A percentile compares a stretch with the other conserved stretches of the same genome.
phyloP scores from a whole-genome alignment of 306 rosid genomes.

The Echinosophora koreensis region DNA sequence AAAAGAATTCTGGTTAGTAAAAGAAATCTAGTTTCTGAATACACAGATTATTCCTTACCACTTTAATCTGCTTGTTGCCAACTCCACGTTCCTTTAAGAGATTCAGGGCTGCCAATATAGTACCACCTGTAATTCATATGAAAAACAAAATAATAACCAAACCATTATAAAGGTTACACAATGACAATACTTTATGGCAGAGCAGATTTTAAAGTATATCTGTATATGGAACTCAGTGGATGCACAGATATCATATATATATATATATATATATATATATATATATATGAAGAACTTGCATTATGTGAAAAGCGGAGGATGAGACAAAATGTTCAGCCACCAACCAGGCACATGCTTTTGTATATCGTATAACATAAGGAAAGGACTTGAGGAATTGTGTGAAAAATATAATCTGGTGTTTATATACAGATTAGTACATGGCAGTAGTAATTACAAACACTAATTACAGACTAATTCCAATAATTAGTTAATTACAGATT shows the following conservation, averaged over 20 bases:
- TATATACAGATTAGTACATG: neutral
- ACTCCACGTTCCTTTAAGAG: slow-evolving; percentile 84
- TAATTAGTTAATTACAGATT: no score
- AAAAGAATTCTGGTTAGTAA: neutral
- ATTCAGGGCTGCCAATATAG: slow-evolving; percentile 77
- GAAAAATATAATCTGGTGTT: no score
- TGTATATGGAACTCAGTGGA: slow-evolving; percentile 26
- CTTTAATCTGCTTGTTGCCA: slow-evolving; percentile 79
- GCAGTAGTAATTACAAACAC: neutral
- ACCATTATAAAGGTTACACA: neutral
- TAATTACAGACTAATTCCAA: no score
- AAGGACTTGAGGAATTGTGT: neutral
- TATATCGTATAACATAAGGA: neutral
- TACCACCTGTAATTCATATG: slow-evolving; percentile 74
- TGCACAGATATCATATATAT: slow-evolving; percentile 20
- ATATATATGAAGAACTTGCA: no score
- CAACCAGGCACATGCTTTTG: neutral
- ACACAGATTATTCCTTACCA: slow-evolving; percentile 57
- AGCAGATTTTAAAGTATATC: slow-evolving; percentile 6
- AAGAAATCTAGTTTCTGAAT: slow-evolving; percentile 33
- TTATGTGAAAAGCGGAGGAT: no score
- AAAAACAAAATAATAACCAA: neutral
- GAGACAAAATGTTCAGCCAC: no score
- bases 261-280: no score
- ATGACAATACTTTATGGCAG: slow-evolving; percentile 17